Evolutionary conservation across 2,329 filamentous ascomycete species (phyloP), one percentile per base, ranked within the genome.

Genomic region (Fusarium oligoseptatum): DNA sequence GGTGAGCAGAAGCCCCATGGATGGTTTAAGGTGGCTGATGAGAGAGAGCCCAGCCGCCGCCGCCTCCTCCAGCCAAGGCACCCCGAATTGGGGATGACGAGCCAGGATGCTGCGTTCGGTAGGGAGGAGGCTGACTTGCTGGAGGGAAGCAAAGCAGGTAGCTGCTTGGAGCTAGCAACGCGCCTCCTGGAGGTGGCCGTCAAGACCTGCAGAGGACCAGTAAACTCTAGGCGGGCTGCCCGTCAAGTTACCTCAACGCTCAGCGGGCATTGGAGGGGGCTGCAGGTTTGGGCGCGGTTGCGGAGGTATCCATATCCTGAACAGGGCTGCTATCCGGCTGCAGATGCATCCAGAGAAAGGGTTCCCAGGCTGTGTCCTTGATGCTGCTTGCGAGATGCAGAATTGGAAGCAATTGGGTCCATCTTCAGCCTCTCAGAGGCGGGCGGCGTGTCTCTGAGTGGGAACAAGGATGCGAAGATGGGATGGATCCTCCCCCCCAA

Each of bases 401-500:
- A 67, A 48, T 48, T 48, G 43, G 43, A 29, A 36, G 15, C 48
- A 60, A 43, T 67, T 43, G 56, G 37, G n/a, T 60, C 50, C 64
- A 65, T 66, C 64, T 64, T 69, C 71, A 55, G 63, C 64, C 70
- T 65, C 66, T 69, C 34, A 60, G 63, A 60, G 68, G 50, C 55
- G 52, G 60, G 60, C 72, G 64, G 71, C 56, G 60, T 67, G 71
- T 57, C 60, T 61, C 52, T 55, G 67, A 39, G 65, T 66, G 71
- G 48, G 60, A 68, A 68, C 75, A 76, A 64, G 76, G 73, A 70
- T 65, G 64, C 27, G 58, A 67, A 75, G 66, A 75, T 70, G 72
- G 72, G 66, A 76, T 68, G 75, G 75, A 74, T 73, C 75, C 74
- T 58, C 68, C 74, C 75, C 76, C 72, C 69, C 68, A 66, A 75